Base-by-base conservation (phyloP, 2,329 filamentous ascomycete genomes). In the Gaeumannomyces tritici region DNA sequence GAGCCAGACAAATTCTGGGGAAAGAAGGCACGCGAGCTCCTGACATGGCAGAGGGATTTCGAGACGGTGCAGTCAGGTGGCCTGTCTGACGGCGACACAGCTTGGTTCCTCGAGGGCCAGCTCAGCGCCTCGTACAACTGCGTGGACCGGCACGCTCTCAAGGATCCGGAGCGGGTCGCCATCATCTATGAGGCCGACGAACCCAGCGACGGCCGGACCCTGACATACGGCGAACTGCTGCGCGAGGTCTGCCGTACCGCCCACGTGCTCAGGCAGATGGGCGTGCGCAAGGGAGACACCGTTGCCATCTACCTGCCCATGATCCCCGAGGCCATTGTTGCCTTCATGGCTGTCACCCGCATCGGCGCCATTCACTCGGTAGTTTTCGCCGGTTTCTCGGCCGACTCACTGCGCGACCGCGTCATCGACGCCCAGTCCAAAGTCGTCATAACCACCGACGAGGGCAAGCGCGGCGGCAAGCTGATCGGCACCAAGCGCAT, bases 171-270 rank as follows among this genome's bases (percentile, higher is more conserved):
- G 79, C 91, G 89, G 78, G 87, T 95, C 59, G 95, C 95, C 74
- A 96, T 99, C 78, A 96, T 98, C 79, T 99, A 98, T 80, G 95
- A 99, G 80, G 93, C 93, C 65, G 95, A 99, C 71, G 95, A 99
- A 77, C 85, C 89, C 55, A 82, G 78, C 62, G 89, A 96, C 73
- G 93, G 95, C 72, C 91, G 93, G 68, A 93, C 83, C 67, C 89
- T 99, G 75, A 95, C 91, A 67, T 99, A 98, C 70, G 85, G 89
- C 70, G 93, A 99, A 83, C 89, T 99, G 61, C 85, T 98, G 65
- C 88, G 92, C 66, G 86, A 99, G 76, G 93, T 99, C 61, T 97
- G 89, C 71, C 89, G 86, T 75, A 86, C 91, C 21, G 89, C 95
- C 57, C 91, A 91, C 80, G 89, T 90, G 28, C 83, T 99, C 69